Evolutionary conservation across 1,284 basidiomycete genomes (phyloP).

Genomic region (Trichosporon sp.): DNA sequence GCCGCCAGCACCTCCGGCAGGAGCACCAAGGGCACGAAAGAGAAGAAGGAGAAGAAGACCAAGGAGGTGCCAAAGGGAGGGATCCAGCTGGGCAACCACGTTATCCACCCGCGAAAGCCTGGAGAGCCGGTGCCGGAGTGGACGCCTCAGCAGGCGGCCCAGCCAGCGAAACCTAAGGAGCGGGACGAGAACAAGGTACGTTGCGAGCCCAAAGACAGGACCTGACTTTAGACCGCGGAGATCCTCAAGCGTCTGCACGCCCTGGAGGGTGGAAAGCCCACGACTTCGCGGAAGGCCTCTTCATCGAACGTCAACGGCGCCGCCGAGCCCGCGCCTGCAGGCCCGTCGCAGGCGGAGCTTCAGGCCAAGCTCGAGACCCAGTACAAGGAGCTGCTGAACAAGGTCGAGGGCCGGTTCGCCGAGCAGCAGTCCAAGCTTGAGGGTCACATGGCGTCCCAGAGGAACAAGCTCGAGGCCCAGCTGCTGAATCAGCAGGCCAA

Average conservation of each 20-base stretch:
- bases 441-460: not conserved
- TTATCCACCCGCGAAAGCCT: slow-evolving; percentile 1
- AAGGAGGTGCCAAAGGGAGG: not conserved
- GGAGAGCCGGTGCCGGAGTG: not conserved
- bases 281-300: not conserved
- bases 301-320: not conserved
- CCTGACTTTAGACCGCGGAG: not conserved
- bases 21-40: not conserved
- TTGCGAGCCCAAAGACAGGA: no score
- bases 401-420: not conserved
- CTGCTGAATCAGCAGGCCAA: not conserved
- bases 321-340: not conserved
- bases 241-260: not conserved
- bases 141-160: not conserved
- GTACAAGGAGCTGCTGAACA: not conserved
- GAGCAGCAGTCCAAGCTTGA: slow-evolving; percentile 3
- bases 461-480: not conserved
- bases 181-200: not conserved
- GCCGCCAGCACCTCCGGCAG: not conserved
- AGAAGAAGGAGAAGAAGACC: not conserved
- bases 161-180: not conserved
- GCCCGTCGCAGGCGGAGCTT: not conserved
- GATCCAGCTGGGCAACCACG: not conserved
- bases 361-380: not conserved
- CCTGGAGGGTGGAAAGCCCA: not conserved